Conservation (phyloP, 495 filamentous ascomycete genomes). For the Penicillium chermesinum region DNA sequence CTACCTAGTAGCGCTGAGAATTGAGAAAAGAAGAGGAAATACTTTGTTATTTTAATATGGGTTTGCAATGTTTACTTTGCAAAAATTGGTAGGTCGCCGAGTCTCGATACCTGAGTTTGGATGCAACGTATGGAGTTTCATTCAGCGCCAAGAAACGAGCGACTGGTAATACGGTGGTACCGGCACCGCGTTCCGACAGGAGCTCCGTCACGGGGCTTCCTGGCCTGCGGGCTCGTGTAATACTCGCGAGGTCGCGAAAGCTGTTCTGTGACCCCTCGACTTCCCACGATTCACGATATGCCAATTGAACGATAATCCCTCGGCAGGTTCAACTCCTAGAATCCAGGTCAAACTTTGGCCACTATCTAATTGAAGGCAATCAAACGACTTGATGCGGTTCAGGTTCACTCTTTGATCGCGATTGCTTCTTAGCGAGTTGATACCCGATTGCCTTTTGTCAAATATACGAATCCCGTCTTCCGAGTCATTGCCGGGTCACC, state of each 20-base stretch:
- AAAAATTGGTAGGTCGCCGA: not conserved
- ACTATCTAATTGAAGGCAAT: not conserved
- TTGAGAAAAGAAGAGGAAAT: not conserved
- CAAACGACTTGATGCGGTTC: not conserved
- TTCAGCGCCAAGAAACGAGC: not conserved
- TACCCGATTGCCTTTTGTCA: slow-evolving; percentile 4
- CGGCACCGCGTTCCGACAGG: not conserved
- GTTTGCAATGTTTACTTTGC: not conserved
- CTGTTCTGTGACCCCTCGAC: slow-evolving; percentile 4
- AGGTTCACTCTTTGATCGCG: not conserved
- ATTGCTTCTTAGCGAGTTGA: slow-evolving; percentile 1
- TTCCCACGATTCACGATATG: not conserved
- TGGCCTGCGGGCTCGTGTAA: too few relatives aligned
- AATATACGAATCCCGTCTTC: not conserved
- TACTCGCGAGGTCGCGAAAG: slow-evolving; percentile 20
- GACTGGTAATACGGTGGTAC: not conserved
- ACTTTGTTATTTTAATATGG: not conserved
- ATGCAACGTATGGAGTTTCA: not conserved
- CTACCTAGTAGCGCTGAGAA: not conserved
- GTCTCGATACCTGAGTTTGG: not conserved
- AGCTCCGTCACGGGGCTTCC: too few relatives aligned
- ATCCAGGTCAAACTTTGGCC: too few relatives aligned
- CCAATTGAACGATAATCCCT: not conserved
- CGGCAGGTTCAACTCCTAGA: not conserved
- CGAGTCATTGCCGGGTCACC: not conserved